Base-by-base conservation (phyloP, 352 stramenopile species). In the Pythium sukuiense region DNA sequence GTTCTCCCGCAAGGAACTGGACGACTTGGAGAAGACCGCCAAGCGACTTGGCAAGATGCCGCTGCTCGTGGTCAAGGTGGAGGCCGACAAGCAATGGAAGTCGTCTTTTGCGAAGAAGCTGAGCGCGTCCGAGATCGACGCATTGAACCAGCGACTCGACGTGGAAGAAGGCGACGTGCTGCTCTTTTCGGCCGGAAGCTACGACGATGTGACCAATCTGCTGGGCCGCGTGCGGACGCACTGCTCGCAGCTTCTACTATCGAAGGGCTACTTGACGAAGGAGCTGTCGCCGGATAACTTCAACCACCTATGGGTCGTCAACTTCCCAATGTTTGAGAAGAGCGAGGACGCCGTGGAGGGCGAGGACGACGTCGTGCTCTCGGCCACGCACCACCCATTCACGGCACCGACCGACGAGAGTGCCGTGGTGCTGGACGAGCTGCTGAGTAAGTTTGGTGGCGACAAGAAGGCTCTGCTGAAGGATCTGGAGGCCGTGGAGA, bases 241-340 rank as follows among this genome's bases (percentile, higher is more conserved):
- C 70, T 73, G 69, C 6, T 72, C 81, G 50, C 81, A 88, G 65
- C 55, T 89, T 48, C 61, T 92, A 62, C 76, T 89, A 46, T 76
- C 72, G 6, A 84, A 86, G 57, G 82, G 85, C 0, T 77, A 78
- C 30, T 65, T 95, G 26, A 77, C 86, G 62, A 48, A 80, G 4
- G 85, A 92, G 61, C 65, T 94, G 16, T 66, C 85, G 27, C 73
- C 84, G 12, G 77, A 74, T 45, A 89, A 91, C 70, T 94, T 90
- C 61, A 65, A 92, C 57, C 82, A 89, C 61, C 65, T 94, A 41
- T 97, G 87, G 88, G 84, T 97, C 32, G 74, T 89, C 41, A 80
- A 96, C 67, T 97, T 97, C 61, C 89, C 89, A 18, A 89, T 97
- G 84, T 96, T 97, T 37, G 85, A 95, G 67, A 75, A 74, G 14